Conservation (phyloP, 495 filamentous ascomycete genomes). For the Penicillium crystallinum region DNA sequence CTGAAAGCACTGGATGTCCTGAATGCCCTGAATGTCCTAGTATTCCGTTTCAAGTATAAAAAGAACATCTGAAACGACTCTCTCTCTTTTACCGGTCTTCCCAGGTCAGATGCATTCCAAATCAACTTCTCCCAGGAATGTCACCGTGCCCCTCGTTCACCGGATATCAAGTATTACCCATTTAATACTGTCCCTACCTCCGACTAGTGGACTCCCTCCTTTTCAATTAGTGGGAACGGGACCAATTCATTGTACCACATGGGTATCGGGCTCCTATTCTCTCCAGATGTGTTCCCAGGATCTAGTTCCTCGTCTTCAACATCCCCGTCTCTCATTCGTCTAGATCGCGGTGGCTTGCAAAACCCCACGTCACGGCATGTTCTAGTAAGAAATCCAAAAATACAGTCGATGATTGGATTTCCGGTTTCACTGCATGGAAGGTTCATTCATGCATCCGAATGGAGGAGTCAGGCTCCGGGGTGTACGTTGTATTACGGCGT, state of each 20-base stretch:
- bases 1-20: too few relatives aligned
- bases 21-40: background rate
- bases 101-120: too few relatives aligned
- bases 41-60: background rate
- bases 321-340: background rate
- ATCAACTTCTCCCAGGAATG: conserved; percentile 1
- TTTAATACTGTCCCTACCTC: conserved; percentile 1
- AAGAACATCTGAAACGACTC: conserved; percentile 5
- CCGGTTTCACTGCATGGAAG: conserved; percentile 13
- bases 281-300: background rate
- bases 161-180: conserved; percentile 8
- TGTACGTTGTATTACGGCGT: background rate
- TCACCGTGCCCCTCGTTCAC: conserved; percentile 15
- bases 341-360: background rate
- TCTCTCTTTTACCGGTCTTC: too few relatives aligned
- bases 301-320: background rate
- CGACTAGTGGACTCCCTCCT: background rate
- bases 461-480: background rate
- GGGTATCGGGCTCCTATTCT: background rate
- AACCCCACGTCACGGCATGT: too few relatives aligned
- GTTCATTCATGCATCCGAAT: conserved; percentile 7
- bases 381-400: too few relatives aligned
- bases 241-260: conserved; percentile 6
- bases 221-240: conserved; percentile 3
- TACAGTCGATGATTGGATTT: background rate